Percentiles rank a stretch among this genome's conserved stretches.
phyloP scores from a whole-genome alignment of 148 eudicot species.

The Persicaria maculosa region DNA sequence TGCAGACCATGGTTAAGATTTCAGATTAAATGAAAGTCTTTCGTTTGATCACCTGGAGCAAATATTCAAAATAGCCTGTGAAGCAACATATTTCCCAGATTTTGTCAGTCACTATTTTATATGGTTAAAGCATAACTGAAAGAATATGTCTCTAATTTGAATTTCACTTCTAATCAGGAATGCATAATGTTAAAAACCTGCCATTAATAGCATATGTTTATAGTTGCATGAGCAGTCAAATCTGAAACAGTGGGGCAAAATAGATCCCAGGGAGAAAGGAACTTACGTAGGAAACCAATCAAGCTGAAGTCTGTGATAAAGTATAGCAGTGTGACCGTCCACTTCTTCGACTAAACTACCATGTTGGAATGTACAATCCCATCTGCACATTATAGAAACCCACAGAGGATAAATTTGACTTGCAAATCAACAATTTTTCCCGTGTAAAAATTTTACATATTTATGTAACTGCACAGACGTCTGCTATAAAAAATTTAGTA shows the following conservation, averaged over 20 bases:
- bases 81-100: not conserved
- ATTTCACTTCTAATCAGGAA: not conserved
- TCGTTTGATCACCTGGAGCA: not conserved
- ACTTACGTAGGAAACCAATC: slow-evolving; percentile 96
- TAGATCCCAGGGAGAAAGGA: slow-evolving; percentile 12
- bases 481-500: too few species aligned
- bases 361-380: slow-evolving; percentile 94
- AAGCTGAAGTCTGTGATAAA: slow-evolving; percentile 85
- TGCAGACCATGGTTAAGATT: not conserved
- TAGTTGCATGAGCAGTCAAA: not conserved
- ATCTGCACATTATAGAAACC: slow-evolving; percentile 37
- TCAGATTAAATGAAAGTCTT: not conserved
- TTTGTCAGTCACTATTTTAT: not conserved
- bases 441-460: not conserved
- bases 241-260: too few species aligned
- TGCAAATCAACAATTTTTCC: not conserved
- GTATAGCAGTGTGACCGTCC: slow-evolving; percentile 96
- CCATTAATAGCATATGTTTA: not conserved
- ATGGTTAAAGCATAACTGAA: not conserved
- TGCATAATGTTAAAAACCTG: not conserved
- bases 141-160: not conserved
- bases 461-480: not conserved
- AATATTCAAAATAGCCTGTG: not conserved
- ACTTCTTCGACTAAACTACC: slow-evolving; percentile 99
- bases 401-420: not conserved